Evolutionary conservation across 805 yeast species (phyloP), one percentile per base, ranked within the genome.

Genomic region (Sugiyamaella americana): DNA sequence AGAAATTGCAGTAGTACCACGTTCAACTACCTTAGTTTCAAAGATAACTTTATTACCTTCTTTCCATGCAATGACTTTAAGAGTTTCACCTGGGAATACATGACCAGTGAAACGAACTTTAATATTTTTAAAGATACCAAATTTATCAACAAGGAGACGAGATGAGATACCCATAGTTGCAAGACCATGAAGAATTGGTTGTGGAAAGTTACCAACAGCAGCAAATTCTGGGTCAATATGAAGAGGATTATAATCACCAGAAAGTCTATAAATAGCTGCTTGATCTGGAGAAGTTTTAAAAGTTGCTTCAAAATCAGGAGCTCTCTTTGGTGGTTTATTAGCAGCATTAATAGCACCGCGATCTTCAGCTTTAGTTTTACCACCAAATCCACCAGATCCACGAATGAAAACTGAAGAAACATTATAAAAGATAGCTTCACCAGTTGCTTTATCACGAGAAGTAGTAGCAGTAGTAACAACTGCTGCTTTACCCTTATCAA

Each of bases 201-300:
- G 69, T 41, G 79, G 80, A 65, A 91, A 91, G 51, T 83, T 84
- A 41, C 91, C 97, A 48, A 85, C 85, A 53, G 81, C 78, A 13
- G 98, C 97, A 67, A 89, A 84, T 24, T 65, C 72, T 17, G 98
- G 97, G 69, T 91, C 98, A 62, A 91, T 82, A 70, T 89, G 98
- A 58, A 91, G 75, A 50, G 98, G 98, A 67, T 91, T 91, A 66
- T 81, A 82, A 71, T 91, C 98, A 46, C 96, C 98, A 51, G 91
- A 82, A 51, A 91, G 72, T 64, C 98, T 79, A 71, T 91, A 91
- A 47, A 89, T 67, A 3, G 95, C 87, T 40, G 97, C 97, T 65
- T 81, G 87, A 64, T 88, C 85, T 37, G 66, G 71, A 22, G 74
- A 62, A 1, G 93, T 84, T 54, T 74, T 67, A 58, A 78, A 74